A percentile compares a stretch with the other conserved stretches of the same genome.
Evolutionary conservation across 495 filamentous ascomycete species (phyloP).

Genomic region (Trichoderma erinaceum): DNA sequence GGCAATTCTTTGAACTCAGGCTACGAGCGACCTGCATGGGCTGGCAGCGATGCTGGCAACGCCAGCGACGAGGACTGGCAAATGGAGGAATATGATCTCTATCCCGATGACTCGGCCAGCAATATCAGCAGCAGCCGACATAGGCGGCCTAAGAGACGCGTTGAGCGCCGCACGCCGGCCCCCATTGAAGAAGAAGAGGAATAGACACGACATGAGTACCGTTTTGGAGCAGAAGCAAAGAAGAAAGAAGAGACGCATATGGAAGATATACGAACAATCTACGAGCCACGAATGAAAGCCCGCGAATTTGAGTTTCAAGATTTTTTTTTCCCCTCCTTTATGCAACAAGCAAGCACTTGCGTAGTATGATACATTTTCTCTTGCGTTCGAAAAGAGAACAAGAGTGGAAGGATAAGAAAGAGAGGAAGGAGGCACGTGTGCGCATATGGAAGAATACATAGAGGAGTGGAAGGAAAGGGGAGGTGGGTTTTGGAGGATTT

Average conservation of each 20-base stretch:
- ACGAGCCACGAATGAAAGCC: neutral
- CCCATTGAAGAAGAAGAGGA: slow-evolving; percentile 80
- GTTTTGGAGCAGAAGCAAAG: neutral
- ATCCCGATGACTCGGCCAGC: slow-evolving; percentile 70
- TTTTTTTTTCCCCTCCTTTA: neutral
- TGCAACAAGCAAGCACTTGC: neutral
- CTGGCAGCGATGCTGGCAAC: slow-evolving; percentile 44
- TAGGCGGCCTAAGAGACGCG: slow-evolving; percentile 62
- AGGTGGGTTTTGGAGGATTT: neutral
- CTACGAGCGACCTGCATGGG: slow-evolving; percentile 40
- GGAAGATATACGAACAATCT: neutral
- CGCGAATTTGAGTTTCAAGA: neutral
- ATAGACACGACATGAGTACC: neutral
- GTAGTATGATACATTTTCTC: neutral
- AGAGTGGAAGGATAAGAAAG: neutral
- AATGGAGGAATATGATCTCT: slow-evolving; percentile 57
- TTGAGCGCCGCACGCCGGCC: slow-evolving; percentile 74
- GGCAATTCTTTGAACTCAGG: slow-evolving; percentile 23
- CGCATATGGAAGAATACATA: neutral
- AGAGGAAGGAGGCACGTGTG: neutral
- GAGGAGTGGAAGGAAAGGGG: neutral
- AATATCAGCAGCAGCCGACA: slow-evolving; percentile 75
- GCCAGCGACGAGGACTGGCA: slow-evolving; percentile 58
- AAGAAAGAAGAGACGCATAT: neutral
- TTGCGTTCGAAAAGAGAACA: neutral